These are phyloP conservation scores for Telopea speciosissima DNA, from an alignment of 177 flowering plant genomes.

Conservation along the genomic window DNA sequence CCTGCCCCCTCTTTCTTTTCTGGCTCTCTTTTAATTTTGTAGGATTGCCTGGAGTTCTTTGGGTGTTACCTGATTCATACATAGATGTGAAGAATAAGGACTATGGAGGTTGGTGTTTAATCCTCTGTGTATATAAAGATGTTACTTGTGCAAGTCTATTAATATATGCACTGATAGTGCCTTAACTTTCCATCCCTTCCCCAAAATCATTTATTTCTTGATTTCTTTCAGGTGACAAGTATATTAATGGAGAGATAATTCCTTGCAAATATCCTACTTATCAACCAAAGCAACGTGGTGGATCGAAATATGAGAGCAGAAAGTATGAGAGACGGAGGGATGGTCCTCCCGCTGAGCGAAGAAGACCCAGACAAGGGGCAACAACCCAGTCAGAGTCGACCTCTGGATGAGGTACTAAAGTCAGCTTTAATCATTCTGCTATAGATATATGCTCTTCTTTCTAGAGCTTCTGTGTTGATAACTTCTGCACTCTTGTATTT, in stretches of 20 bases:
- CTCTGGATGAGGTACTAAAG: slow-evolving; percentile 36
- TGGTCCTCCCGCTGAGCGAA: slow-evolving; percentile 65
- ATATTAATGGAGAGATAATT: slow-evolving; percentile 91
- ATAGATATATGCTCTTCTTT: background rate
- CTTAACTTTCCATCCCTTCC: background rate
- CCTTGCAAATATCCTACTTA: slow-evolving; percentile 91
- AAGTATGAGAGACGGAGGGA: slow-evolving; percentile 73
- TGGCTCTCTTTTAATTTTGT: slow-evolving; percentile 4
- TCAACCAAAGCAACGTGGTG: slow-evolving; percentile 66
- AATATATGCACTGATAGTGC: background rate
- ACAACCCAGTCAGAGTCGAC: slow-evolving; percentile 37
- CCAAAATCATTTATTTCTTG: background rate
- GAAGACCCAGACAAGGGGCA: slow-evolving; percentile 46
- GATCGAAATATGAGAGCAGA: slow-evolving; percentile 59
- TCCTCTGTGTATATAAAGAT: background rate
- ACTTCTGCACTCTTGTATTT: background rate
- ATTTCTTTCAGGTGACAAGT: slow-evolving; percentile 64
- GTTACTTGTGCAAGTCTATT: background rate
- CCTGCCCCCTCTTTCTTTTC: too few relatives aligned
- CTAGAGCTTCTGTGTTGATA: background rate
- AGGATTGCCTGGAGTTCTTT: slow-evolving; percentile 97
- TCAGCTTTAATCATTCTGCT: background rate
- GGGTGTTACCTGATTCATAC: slow-evolving; percentile 97
- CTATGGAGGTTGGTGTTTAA: slow-evolving; percentile 67
- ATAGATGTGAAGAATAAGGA: slow-evolving; percentile 97